Evolutionary conservation across 1,139 yeast genomes (phyloP).

Genomic region (Kodamaea suecica): DNA sequence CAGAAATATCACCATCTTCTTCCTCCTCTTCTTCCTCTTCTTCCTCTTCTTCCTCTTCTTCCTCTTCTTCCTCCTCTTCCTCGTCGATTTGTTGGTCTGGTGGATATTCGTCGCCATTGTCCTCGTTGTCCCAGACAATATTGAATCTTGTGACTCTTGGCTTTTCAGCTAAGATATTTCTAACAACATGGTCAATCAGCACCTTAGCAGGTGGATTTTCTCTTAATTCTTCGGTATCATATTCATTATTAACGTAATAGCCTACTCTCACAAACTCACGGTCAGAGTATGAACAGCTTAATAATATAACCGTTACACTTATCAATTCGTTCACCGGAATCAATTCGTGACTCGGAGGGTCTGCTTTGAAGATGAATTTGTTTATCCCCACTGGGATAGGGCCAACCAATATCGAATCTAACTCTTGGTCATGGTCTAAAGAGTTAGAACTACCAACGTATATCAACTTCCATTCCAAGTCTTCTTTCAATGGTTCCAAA

Average conservation of each 20-base stretch:
- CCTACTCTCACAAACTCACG: conserved; percentile 96
- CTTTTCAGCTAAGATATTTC: conserved; percentile 93
- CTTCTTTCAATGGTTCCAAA: conserved; percentile 87
- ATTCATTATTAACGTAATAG: conserved; percentile 94
- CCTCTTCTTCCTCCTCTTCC: conserved; percentile 53
- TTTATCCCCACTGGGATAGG: conserved; percentile 98
- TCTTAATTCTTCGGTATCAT: conserved; percentile 86
- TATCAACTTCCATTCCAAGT: conserved; percentile 94
- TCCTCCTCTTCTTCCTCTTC: conserved; percentile 54
- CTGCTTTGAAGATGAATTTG: conserved; percentile 89
- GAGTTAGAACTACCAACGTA: conserved; percentile 95
- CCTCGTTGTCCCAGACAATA: conserved; percentile 87
- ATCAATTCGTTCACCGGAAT: conserved; percentile 96
- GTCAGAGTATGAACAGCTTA: conserved; percentile 90
- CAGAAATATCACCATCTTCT: conserved; percentile 43
- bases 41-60: conserved; percentile 56
- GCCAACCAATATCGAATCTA: conserved; percentile 92
- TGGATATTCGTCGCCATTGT: conserved; percentile 61
- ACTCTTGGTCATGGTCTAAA: conserved; percentile 91
- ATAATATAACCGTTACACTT: conserved; percentile 86
- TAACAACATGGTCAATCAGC: conserved; percentile 88
- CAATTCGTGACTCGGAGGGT: conserved; percentile 92
- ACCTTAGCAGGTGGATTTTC: conserved; percentile 94
- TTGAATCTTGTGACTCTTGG: conserved; percentile 96
- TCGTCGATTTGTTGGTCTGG: conserved; percentile 56